These are phyloP conservation scores for Kodamaea nitidulidarum DNA, from an alignment of 805 yeast genomes.

Conservation along the genomic window DNA sequence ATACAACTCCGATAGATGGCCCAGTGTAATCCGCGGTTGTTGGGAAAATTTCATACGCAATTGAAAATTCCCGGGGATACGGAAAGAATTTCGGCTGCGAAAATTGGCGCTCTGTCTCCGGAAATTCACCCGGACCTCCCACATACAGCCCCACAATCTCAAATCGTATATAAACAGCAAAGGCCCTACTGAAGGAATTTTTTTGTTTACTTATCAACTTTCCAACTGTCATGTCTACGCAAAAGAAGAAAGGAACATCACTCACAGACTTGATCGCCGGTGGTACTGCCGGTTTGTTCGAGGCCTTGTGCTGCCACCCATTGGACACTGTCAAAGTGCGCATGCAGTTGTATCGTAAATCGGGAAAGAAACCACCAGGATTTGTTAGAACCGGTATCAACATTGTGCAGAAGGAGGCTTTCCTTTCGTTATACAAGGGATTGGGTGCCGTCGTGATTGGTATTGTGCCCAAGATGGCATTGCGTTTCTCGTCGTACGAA, in stretches of 20 bases:
- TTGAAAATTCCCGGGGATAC: constrained; percentile 5
- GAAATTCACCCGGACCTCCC: constrained; percentile 6
- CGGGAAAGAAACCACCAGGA: constrained; percentile 79
- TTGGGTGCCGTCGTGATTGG: constrained; percentile 96
- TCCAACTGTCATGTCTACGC: constrained; percentile 11
- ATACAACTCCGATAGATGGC: too few species aligned
- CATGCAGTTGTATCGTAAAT: constrained; percentile 83
- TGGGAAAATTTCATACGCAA: constrained; percentile 5
- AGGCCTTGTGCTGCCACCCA: constrained; percentile 98
- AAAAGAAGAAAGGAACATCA: constrained; percentile 35
- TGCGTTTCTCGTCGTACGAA: constrained; percentile 92
- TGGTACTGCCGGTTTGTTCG: constrained; percentile 95
- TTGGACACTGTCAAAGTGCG: constrained; percentile 95
- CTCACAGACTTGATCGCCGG: constrained; percentile 81
- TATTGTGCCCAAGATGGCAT: constrained; percentile 97
- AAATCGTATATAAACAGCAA: constrained; percentile 3
- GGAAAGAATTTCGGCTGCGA: constrained; percentile 5
- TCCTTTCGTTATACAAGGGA: constrained; percentile 88
- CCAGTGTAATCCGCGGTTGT: constrained; percentile 3
- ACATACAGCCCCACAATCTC: constrained; percentile 2
- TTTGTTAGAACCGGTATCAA: constrained; percentile 75
- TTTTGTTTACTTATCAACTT: background rate
- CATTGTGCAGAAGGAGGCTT: constrained; percentile 76
- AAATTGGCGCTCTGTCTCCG: constrained; percentile 3
- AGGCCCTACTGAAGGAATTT: background rate